phyloP scores from a whole-genome alignment of 495 filamentous ascomycete genomes.

The Halenospora varia region DNA sequence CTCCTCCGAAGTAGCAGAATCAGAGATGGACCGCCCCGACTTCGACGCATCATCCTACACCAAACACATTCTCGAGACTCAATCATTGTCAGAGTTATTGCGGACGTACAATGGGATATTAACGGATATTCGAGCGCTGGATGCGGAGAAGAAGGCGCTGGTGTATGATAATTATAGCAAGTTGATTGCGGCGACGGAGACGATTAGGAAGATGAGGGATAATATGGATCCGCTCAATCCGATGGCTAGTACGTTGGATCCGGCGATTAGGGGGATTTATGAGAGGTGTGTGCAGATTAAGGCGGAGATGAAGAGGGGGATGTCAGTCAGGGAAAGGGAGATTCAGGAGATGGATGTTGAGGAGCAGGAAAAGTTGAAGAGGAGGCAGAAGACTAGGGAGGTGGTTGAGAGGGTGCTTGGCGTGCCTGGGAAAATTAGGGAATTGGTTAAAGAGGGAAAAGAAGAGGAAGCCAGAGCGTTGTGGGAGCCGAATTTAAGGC shows the following conservation, averaged over 20 bases:
- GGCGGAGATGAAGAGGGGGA: no score
- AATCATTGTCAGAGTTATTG: slow-evolving; percentile 61
- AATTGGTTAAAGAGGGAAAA: slow-evolving; percentile 57
- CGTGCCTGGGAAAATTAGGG: slow-evolving; percentile 55
- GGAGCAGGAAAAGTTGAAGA: slow-evolving; percentile 36
- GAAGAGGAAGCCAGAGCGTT: slow-evolving; percentile 54
- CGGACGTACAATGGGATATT: slow-evolving; percentile 60
- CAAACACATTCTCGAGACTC: slow-evolving; percentile 55
- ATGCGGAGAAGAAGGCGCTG: slow-evolving; percentile 92
- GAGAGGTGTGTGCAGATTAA: slow-evolving; percentile 66
- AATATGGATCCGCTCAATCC: slow-evolving; percentile 73
- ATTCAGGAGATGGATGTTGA: slow-evolving; percentile 28
- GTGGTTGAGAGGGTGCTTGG: slow-evolving; percentile 69
- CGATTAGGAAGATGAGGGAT: slow-evolving; percentile 78
- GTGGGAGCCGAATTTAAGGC: slow-evolving; percentile 52
- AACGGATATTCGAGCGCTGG: slow-evolving; percentile 77
- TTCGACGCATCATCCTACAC: slow-evolving; percentile 61
- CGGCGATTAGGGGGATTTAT: slow-evolving; percentile 77
- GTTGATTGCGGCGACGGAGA: slow-evolving; percentile 90
- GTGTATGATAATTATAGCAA: slow-evolving; percentile 99
- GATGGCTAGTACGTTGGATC: slow-evolving; percentile 66
- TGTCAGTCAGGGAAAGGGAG: no score
- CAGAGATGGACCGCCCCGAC: slow-evolving; percentile 50
- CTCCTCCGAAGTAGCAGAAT: slow-evolving; percentile 30
- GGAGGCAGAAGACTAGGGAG: no score